Base-by-base conservation (phyloP, 1,139 yeast species). In the Candida tetrigidarum region DNA sequence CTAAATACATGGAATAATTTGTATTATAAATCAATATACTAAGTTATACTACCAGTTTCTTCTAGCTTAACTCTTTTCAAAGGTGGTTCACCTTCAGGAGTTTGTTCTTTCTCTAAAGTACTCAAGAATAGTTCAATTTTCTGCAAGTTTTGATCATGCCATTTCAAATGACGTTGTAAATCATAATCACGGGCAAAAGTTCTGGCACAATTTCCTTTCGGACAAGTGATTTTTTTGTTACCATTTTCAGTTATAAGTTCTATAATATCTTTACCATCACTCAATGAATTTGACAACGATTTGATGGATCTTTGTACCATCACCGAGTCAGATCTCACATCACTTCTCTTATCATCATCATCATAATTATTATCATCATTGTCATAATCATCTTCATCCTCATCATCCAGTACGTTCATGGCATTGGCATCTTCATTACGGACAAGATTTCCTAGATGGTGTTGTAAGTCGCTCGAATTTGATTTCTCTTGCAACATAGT, bases 111-210 rank as follows among this genome's bases (percentile, higher is more conserved):
- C 23, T 62, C 63, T 33, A 73, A 53, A 1, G 69, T 60, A 6
- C 54, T 55, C 48, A 74, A 60, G 44, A 64, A 73, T 8, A 50
- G 49, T 44, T 69, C 70, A 10, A 74, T 63, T 50, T 62, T 67
- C 36, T 50, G 51, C 46, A 67, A 53, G 29, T 71, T 70, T 18
- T 63, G 63, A 9, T 70, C 69, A 56, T 83, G 88, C 85, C 86
- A 80, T 33, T 59, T 62, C 41, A 82, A 52, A 57, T 83, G 89
- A 39, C 86, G 67, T 18, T 60, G 57, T 29, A 81, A 59, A 55
- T 81, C 86, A 52, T 73, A 71, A 0, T 72, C 71, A 46, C 75
- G 64, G 15, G 70, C 63, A 54, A 81, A 83, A 23, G 59, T 60
- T 32, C 85, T 62, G 25, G 58, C 63, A 56, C 89, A 83, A 39